Evolutionary conservation across 2,329 filamentous ascomycete species (phyloP).

Genomic region (Xylariomycetidae sp.): DNA sequence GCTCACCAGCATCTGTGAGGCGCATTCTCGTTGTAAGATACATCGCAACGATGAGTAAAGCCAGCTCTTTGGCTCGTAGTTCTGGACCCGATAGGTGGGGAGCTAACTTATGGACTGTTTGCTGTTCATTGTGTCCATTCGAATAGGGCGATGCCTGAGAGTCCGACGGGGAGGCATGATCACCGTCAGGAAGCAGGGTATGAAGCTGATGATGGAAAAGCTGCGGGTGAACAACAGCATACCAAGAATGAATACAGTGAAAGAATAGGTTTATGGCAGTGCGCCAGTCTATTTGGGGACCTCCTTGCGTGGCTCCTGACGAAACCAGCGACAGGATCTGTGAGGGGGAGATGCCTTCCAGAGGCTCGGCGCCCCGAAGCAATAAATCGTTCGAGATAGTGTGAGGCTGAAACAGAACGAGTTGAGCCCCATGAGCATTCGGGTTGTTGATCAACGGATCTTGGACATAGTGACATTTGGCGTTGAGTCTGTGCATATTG

Average conservation of each 20-base stretch:
- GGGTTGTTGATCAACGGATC: slow-evolving; percentile 19
- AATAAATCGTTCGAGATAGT: slow-evolving; percentile 21
- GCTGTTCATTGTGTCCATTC: slow-evolving; percentile 10
- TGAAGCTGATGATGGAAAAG: slow-evolving; percentile 30
- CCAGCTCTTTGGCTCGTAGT: slow-evolving; percentile 23
- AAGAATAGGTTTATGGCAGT: slow-evolving; percentile 33
- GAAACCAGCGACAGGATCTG: slow-evolving; percentile 34
- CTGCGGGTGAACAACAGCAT: slow-evolving; percentile 33
- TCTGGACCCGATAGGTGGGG: slow-evolving; percentile 10
- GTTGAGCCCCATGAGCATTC: slow-evolving; percentile 17
- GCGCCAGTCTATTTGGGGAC: slow-evolving; percentile 28
- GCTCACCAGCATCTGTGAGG: slow-evolving; percentile 28
- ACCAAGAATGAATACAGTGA: slow-evolving; percentile 35
- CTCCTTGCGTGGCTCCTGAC: slow-evolving; percentile 20
- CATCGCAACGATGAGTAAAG: slow-evolving; percentile 37
- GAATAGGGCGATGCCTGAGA: slow-evolving; percentile 14
- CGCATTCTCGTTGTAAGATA: slow-evolving; percentile 35
- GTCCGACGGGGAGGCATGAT: slow-evolving; percentile 14
- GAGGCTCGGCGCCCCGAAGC: slow-evolving; percentile 22
- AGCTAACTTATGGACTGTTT: slow-evolving; percentile 7
- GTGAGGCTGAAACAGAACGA: slow-evolving; percentile 25
- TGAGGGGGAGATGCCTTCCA: slow-evolving; percentile 29
- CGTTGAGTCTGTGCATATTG: slow-evolving; percentile 21
- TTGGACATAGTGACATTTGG: slow-evolving; percentile 27
- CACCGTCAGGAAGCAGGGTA: slow-evolving; percentile 11